Evolutionary conservation across 2,329 filamentous ascomycete genomes (phyloP), one percentile per base, ranked within the genome.

Genomic region (Periconia macrospinosa): DNA sequence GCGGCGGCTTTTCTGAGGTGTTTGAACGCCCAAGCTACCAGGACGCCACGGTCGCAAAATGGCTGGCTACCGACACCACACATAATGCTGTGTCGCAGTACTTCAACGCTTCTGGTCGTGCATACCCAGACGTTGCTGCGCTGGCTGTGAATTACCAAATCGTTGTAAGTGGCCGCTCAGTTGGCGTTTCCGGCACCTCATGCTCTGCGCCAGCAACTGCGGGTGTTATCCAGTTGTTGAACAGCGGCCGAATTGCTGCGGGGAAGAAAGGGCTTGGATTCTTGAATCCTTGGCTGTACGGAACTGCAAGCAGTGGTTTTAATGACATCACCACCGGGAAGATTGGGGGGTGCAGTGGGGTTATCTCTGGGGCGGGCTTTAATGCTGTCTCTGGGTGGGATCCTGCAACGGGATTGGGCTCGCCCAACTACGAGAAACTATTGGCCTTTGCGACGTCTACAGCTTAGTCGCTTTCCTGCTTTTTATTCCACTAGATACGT

Each of bases 221-320:
- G 1, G 81, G 78, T 7, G 76, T 89, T 45, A 74, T 89, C 41
- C 76, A 82, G 1, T 77, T 89, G 5, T 71, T 89, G 50, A 89
- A 89, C 60, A 85, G 88, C 60, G 83, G 81, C 1, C 75, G 83
- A 33, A 68, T 87, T 17, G 70, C 77, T 0, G 72, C 70, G 8
- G 81, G 81, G 5, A 78, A 81, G 64, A 65, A 77, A 0, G 68
- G 76, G 0, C 69, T 86, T 41, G 84, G 84, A 0, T 86, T 84
- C 72, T 56, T 86, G 47, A 86, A 87, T 61, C 84, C 84, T 0
- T 85, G 82, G 81, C 64, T 86, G 6, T 87, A 86, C 63, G 72
- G 71, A 10, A 63, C 68, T 42, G 80, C 78, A 5, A 45, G 43
- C 30, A 68, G 73, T 55, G 81, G 74, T 0, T 71, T 85, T n/a